Percentiles rank a stretch among this genome's conserved stretches.
Evolutionary conservation across 768 basidiomycete genomes (phyloP).

Genomic region (Coprinopsis strossmayeri): DNA sequence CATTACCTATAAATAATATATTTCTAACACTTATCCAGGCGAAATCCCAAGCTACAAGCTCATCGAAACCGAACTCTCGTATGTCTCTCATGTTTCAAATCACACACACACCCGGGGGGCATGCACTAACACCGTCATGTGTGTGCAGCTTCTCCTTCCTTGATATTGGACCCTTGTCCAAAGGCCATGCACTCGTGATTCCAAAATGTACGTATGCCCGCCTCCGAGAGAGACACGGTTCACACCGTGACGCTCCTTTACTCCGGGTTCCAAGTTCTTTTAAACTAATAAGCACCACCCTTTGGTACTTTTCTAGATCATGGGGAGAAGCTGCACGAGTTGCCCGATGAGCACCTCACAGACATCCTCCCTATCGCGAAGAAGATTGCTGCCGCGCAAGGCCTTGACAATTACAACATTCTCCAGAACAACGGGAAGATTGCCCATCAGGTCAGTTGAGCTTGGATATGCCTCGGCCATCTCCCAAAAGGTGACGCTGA

Average conservation of each 20-base stretch:
- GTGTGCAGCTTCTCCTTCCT: conserved; percentile 87
- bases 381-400: conserved; percentile 78
- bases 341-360: conserved; percentile 78
- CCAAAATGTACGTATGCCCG: conserved; percentile 89
- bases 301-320: too few species aligned
- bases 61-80: conserved; percentile 68
- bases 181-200: conserved; percentile 86
- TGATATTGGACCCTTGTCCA: conserved; percentile 86
- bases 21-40: conserved; percentile 39
- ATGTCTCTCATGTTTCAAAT: conserved; percentile 21
- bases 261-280: too few species aligned
- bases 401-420: conserved; percentile 78
- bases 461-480: background rate
- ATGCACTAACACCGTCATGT: background rate
- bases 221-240: background rate
- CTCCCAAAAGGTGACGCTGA: background rate
- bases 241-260: background rate
- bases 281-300: background rate
- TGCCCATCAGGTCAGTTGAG: conserved; percentile 51
- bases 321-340: conserved; percentile 75
- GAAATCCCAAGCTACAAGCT: conserved; percentile 89
- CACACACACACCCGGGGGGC: background rate
- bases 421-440: conserved; percentile 57
- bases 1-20: too few species aligned
- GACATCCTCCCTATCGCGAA: conserved; percentile 80